These are phyloP conservation scores for Tieghemostelium lacteum DNA, from an alignment of 78 protist species.

Conservation along the genomic window DNA sequence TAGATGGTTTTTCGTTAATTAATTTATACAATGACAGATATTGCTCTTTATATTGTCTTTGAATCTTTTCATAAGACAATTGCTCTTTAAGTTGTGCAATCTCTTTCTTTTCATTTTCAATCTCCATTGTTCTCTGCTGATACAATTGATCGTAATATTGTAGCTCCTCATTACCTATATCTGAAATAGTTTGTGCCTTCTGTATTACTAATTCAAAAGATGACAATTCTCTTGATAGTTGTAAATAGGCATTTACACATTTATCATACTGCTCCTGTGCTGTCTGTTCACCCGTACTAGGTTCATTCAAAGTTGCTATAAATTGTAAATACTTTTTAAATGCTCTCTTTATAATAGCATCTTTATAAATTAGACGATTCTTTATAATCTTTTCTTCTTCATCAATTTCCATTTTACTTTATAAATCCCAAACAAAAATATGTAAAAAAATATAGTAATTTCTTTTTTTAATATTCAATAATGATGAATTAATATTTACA, in stretches of 20 bases:
- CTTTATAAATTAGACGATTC: conserved; percentile 26
- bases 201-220: conserved; percentile 45
- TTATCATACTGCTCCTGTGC: not conserved
- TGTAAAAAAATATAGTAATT: too few species aligned
- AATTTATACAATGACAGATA: conserved; percentile 61
- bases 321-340: conserved; percentile 63
- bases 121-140: conserved; percentile 38
- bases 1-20: conserved; percentile 65
- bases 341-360: conserved; percentile 14
- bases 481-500: too few species aligned
- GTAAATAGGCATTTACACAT: conserved; percentile 1
- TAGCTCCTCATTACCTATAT: conserved; percentile 30
- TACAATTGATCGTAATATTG: conserved; percentile 22
- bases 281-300: not conserved
- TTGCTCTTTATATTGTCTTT: conserved; percentile 75
- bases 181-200: conserved; percentile 40
- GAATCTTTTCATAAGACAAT: conserved; percentile 57
- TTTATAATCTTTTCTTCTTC: conserved; percentile 31
- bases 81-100: conserved; percentile 27
- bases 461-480: too few species aligned
- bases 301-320: conserved; percentile 1
- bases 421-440: too few species aligned
- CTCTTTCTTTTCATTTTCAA: conserved; percentile 68
- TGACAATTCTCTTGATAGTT: conserved; percentile 32
- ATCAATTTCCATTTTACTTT: conserved; percentile 19